These are phyloP conservation scores for Grammothele lineata DNA, from an alignment of 768 basidiomycete genomes.

Conservation along the genomic window DNA sequence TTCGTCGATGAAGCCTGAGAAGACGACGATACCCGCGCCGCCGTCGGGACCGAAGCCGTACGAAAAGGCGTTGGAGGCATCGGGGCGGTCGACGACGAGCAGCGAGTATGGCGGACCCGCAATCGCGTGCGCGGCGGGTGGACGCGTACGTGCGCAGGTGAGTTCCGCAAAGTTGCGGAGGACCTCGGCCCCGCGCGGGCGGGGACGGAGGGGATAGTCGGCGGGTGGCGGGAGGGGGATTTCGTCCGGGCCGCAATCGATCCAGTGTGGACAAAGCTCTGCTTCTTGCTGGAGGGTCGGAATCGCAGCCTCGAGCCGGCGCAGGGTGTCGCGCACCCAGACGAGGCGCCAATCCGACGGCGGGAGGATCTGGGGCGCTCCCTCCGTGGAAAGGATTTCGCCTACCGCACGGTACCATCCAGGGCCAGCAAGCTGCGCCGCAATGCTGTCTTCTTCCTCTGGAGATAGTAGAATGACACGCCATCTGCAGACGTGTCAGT, in stretches of 20 bases:
- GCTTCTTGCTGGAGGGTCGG: constrained; percentile 61
- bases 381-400: constrained; percentile 68
- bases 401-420: constrained; percentile 87
- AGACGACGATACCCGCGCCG: constrained; percentile 91
- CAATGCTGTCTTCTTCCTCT: constrained; percentile 88
- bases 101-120: constrained; percentile 88
- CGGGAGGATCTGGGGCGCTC: constrained; percentile 59
- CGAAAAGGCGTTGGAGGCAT: constrained; percentile 86
- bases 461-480: constrained; percentile 86
- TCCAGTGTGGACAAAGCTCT: constrained; percentile 53
- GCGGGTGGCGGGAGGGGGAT: constrained; percentile 77
- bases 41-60: constrained; percentile 94
- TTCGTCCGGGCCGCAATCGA: constrained; percentile 43
- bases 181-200: constrained; percentile 72
- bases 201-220: constrained; percentile 75
- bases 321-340: constrained; percentile 82
- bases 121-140: constrained; percentile 49
- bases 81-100: constrained; percentile 82
- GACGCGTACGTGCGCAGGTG: constrained; percentile 39
- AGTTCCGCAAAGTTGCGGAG: constrained; percentile 55
- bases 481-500: constrained; percentile 48
- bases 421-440: constrained; percentile 72
- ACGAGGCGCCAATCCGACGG: constrained; percentile 82
- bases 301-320: constrained; percentile 70
- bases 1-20: constrained; percentile 89